phyloP scores from a whole-genome alignment of 306 rosid genomes.

The Corylus avellana region DNA sequence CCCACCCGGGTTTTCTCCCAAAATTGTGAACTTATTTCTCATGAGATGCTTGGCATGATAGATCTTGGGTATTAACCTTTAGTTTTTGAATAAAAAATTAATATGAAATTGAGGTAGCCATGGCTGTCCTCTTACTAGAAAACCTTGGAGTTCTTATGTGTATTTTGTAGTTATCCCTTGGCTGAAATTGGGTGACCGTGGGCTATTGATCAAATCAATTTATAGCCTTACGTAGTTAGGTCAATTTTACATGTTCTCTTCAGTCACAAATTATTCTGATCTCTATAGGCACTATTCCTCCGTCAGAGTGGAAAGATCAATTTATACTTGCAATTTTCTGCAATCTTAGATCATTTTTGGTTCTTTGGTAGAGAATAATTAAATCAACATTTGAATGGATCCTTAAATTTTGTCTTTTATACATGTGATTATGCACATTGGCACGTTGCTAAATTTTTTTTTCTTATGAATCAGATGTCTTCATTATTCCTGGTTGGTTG shows the following conservation, averaged over 20 bases:
- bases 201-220: background rate
- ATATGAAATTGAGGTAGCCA: background rate
- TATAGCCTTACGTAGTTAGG: background rate
- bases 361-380: background rate
- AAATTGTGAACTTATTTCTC: background rate
- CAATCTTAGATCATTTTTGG: background rate
- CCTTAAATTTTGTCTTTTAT: background rate
- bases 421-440: background rate
- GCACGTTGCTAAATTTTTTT: background rate
- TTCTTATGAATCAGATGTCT: background rate
- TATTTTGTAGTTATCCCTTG: background rate
- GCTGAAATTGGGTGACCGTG: background rate
- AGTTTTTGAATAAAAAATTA: background rate
- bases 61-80: background rate
- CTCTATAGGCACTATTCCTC: background rate
- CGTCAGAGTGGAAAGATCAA: background rate
- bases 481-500: background rate
- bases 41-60: slow-evolving; percentile 16
- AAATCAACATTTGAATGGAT: background rate
- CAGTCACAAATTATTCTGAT: background rate
- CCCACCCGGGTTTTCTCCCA: background rate
- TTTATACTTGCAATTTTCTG: background rate
- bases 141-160: background rate
- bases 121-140: background rate
- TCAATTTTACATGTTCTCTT: background rate